Evolutionary conservation across 352 stramenopile species (phyloP), one percentile per base, ranked within the genome.

Genomic region (Peronosclerospora sorghi): DNA sequence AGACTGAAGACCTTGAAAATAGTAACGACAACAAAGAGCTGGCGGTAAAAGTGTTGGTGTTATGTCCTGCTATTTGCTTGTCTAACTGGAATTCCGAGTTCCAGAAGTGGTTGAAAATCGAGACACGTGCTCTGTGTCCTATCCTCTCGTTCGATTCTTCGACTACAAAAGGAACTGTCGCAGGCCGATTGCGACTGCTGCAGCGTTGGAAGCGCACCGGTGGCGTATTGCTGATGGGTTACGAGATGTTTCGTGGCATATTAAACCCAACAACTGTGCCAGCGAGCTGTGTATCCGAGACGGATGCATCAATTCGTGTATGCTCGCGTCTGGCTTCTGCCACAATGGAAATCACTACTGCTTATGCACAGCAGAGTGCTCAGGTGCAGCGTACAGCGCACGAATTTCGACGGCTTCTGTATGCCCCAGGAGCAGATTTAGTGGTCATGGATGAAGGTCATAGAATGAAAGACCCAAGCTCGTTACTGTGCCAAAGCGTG

Each of bases 71-170:
- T 24, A 96, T 94, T 37, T 88, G 97, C 32, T 94, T 98, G 39
- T 93, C 94, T 26, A 98, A 98, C 59, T 98, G 95, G 94, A 76
- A 96, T 49, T 82, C 86, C 46, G 95, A 98, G 71, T 97, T 98
- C 53, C 72, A 94, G 18, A 98, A 98, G 57, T 98, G 94, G 95
- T 59, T 98, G 21, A 75, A 56, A 20, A 18, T 41, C 1, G 69
- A 85, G 29, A 68, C 73, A 21, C 53, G 69, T n/a, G 56, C 50
- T 35, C 59, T 58, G 24, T 86, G 75, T 23, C 70, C 64, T 18
- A 50, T 91, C 15, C 59, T 82, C 15, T 54, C 68, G 30, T 58
- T 94, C 32, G 79, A 92, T 47, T 51, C 74, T 14, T 61, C 54
- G 12, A 73, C 59, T 8, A 73, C 62, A 29, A 88, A 85, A 35